Conservation (phyloP, 192 early-diverging fungal genomes). For the Coemansia sp. region DNA sequence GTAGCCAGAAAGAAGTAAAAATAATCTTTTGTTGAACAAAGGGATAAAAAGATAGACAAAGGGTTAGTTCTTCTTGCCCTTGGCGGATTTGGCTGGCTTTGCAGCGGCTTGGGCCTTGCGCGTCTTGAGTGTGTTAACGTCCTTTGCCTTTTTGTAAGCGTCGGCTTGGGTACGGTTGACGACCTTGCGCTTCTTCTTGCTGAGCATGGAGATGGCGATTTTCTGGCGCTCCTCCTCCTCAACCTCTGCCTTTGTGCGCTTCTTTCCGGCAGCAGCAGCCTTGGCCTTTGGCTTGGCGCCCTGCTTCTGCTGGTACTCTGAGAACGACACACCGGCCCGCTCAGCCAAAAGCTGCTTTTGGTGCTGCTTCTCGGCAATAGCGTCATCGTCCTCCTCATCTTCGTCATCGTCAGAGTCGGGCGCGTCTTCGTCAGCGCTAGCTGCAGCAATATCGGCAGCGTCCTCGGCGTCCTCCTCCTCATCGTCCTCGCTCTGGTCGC, state of each 20-base stretch:
- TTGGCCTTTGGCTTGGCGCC: neutral
- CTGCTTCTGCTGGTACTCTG: conserved; percentile 45
- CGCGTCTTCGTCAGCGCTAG: conserved; percentile 63
- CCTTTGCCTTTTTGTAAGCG: conserved; percentile 40
- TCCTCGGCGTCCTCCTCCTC: conserved; percentile 43
- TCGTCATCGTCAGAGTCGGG: conserved; percentile 59
- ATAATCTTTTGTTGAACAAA: neutral
- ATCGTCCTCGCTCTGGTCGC: conserved; percentile 55
- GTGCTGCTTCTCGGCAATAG: conserved; percentile 42
- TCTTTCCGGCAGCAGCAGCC: conserved; percentile 1
- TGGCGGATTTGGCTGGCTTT: conserved; percentile 5
- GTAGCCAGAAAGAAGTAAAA: neutral
- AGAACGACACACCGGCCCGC: conserved; percentile 39
- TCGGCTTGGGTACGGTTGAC: conserved; percentile 45
- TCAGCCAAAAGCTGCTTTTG: conserved; percentile 50
- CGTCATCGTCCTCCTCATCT: conserved; percentile 43
- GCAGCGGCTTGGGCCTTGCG: conserved; percentile 36
- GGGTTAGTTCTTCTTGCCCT: conserved; percentile 12
- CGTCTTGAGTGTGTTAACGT: conserved; percentile 29
- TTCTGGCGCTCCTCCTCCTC: conserved; percentile 53
- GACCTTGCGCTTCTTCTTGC: conserved; percentile 55
- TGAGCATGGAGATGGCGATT: conserved; percentile 55
- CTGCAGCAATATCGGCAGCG: conserved; percentile 47
- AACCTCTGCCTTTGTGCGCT: conserved; percentile 34
- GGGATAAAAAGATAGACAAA: neutral